phyloP scores from a whole-genome alignment of 495 filamentous ascomycete genomes.

The Aspergillus ostianus region DNA sequence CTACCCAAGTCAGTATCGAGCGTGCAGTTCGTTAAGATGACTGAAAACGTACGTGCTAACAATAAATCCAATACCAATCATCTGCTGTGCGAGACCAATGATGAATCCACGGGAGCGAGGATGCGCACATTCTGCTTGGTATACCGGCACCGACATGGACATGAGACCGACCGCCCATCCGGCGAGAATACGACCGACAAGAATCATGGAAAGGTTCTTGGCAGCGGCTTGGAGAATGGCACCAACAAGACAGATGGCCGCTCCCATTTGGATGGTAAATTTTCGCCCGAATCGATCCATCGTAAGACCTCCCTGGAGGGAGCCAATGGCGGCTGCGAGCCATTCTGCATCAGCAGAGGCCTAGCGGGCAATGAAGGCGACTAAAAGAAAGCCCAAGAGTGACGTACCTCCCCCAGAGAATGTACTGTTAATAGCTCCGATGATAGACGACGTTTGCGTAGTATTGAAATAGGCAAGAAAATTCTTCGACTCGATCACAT shows the following conservation, averaged over 20 bases:
- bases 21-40: neutral
- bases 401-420: slow-evolving; percentile 51
- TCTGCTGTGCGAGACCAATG: slow-evolving; percentile 58
- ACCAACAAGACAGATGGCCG: slow-evolving; percentile 53
- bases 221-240: slow-evolving; percentile 55
- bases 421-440: slow-evolving; percentile 56
- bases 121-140: slow-evolving; percentile 54
- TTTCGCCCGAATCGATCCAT: slow-evolving; percentile 50
- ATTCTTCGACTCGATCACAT: slow-evolving; percentile 50
- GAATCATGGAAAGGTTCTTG: slow-evolving; percentile 54
- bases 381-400: slow-evolving; percentile 3
- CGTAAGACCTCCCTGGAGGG: slow-evolving; percentile 36
- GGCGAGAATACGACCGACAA: slow-evolving; percentile 60
- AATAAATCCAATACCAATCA: slow-evolving; percentile 57
- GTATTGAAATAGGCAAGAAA: slow-evolving; percentile 51
- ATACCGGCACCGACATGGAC: slow-evolving; percentile 58
- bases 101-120: slow-evolving; percentile 54
- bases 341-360: neutral
- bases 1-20: slow-evolving; percentile 22
- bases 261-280: slow-evolving; percentile 55
- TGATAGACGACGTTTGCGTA: slow-evolving; percentile 45
- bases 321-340: slow-evolving; percentile 30
- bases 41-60: slow-evolving; percentile 39
- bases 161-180: slow-evolving; percentile 61
- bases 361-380: neutral